Evolutionary conservation across 2,329 filamentous ascomycete species (phyloP).

Genomic region (Colletotrichum euphorbiae): DNA sequence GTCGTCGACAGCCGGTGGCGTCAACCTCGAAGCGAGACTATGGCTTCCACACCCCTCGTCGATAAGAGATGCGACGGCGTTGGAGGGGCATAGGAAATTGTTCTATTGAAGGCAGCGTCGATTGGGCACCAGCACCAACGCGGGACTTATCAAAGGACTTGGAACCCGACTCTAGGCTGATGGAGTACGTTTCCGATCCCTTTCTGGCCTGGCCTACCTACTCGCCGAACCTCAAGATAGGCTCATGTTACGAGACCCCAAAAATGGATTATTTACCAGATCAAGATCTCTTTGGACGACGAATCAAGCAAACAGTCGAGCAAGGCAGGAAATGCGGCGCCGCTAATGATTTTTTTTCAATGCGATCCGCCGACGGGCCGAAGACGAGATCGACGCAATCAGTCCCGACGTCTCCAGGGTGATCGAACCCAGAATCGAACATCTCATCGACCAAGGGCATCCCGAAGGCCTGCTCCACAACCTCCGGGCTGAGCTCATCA

Average conservation of each 20-base stretch:
- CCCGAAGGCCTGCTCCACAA: constrained; percentile 30
- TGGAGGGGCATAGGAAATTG: constrained; percentile 1
- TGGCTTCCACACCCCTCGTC: constrained; percentile 2
- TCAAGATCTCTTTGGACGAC: constrained; percentile 39
- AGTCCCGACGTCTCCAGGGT: constrained; percentile 39
- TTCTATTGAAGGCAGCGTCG: no score
- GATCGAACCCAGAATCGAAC: constrained; percentile 35
- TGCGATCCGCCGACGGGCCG: constrained; percentile 38
- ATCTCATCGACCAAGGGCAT: constrained; percentile 32
- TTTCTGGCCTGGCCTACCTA: neutral
- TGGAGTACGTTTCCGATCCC: neutral
- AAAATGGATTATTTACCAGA: constrained; percentile 38
- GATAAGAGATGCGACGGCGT: neutral
- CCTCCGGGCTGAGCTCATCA: constrained; percentile 31
- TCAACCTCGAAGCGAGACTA: constrained; percentile 1
- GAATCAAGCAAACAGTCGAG: neutral
- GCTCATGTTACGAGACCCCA: constrained; percentile 46
- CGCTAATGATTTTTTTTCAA: neutral
- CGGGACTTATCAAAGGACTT: constrained; percentile 5
- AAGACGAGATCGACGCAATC: constrained; percentile 39
- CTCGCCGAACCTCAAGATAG: constrained; percentile 38
- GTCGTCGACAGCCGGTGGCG: neutral
- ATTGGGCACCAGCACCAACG: neutral
- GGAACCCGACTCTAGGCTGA: constrained; percentile 14
- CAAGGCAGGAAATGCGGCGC: neutral